Percentiles rank a stretch among this genome's conserved stretches.
These are phyloP conservation scores for Hapsidospora chrysogenum DNA, from an alignment of 495 filamentous ascomycete species.

Conservation along the genomic window DNA sequence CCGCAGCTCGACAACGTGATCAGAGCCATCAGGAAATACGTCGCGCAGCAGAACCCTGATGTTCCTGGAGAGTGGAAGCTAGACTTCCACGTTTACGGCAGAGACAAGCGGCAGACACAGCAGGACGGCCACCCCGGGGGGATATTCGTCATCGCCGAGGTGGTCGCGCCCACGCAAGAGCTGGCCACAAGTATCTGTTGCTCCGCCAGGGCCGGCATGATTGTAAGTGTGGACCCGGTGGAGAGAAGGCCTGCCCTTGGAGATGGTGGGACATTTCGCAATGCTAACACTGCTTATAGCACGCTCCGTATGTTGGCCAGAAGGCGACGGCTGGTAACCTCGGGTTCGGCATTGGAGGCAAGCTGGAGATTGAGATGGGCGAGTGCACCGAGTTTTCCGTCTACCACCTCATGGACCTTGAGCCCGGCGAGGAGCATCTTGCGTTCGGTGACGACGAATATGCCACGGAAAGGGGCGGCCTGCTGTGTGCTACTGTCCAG, in stretches of 20 bases:
- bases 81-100: conserved; percentile 25
- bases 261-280: too few species aligned
- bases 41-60: conserved; percentile 7
- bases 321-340: conserved; percentile 30
- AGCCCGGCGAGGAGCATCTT: conserved; percentile 11
- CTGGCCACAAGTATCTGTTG: conserved; percentile 19
- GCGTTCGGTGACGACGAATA: too few species aligned
- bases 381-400: conserved; percentile 24
- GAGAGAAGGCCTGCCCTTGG: too few species aligned
- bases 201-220: conserved; percentile 15
- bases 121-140: conserved; percentile 8
- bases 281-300: too few species aligned
- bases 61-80: conserved; percentile 12
- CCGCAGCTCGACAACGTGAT: conserved; percentile 13
- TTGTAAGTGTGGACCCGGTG: too few species aligned
- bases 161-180: conserved; percentile 21
- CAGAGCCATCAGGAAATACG: conserved; percentile 6
- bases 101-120: background rate
- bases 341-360: conserved; percentile 9
- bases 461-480: too few species aligned
- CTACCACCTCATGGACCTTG: conserved; percentile 28
- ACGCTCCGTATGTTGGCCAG: conserved; percentile 26
- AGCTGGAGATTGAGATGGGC: conserved; percentile 17
- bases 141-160: conserved; percentile 25
- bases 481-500: too few species aligned